Percentiles rank a stretch among this genome's conserved stretches.
These are phyloP conservation scores for Perilla frutescens DNA, from an alignment of 257 asterid species.

Conservation along the genomic window DNA sequence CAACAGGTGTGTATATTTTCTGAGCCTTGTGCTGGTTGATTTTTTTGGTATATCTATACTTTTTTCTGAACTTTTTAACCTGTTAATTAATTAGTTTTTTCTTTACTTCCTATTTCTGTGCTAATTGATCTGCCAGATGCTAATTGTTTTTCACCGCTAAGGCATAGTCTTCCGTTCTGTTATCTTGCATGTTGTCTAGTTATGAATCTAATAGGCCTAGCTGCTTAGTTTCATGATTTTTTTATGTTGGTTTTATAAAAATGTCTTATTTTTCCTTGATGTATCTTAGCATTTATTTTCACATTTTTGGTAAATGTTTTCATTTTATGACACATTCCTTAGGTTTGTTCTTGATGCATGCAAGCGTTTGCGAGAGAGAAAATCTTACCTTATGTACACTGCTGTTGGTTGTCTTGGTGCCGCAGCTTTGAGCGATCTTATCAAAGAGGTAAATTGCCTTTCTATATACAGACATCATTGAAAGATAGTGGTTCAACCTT, in stretches of 20 bases:
- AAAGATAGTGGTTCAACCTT: conserved; percentile 5
- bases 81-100: conserved; percentile 1
- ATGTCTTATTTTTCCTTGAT: conserved; percentile 9
- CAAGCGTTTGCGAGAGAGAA: conserved; percentile 75
- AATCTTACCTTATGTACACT: conserved; percentile 80
- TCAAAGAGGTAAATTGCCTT: conserved; percentile 72
- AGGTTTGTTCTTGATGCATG: conserved; percentile 80
- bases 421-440: conserved; percentile 81
- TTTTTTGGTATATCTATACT: not conserved
- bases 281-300: not conserved
- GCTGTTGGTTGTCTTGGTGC: conserved; percentile 91
- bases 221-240: conserved; percentile 13
- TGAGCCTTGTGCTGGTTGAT: conserved; percentile 20
- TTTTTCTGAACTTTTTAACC: not conserved
- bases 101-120: too few relatives aligned
- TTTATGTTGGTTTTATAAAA: not conserved
- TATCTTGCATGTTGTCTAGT: too few relatives aligned
- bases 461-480: not conserved
- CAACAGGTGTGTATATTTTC: conserved; percentile 54
- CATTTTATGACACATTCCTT: conserved; percentile 32
- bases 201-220: not conserved
- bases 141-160: conserved; percentile 5
- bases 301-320: conserved; percentile 12
- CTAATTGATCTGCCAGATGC: not conserved
- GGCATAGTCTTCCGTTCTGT: too few relatives aligned